Base-by-base conservation (phyloP, 2,329 filamentous ascomycete genomes). In the Penicillium sp. region DNA sequence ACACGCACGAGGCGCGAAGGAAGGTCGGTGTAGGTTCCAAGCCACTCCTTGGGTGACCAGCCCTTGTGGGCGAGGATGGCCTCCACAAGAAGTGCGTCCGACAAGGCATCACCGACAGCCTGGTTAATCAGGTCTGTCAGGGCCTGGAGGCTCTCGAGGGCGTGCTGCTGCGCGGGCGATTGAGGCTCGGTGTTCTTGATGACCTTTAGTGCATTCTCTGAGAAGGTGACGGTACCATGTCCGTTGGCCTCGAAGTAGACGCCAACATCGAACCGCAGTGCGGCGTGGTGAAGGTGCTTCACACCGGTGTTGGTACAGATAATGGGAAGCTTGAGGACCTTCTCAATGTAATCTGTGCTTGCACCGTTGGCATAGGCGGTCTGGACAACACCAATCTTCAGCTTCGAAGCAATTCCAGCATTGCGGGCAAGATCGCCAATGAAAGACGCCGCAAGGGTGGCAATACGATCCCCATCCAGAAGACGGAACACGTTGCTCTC, bases 181-280 rank as follows among this genome's bases (percentile, higher is more conserved):
- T 95, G 88, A 6, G 94, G 92, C 70, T 91, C 84, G 58, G 89
- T 88, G 66, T 85, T 88, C 64, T 82, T 83, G 77, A 99, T 95
- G 47, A 85, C 82, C 65, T 88, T 87, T 45, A 93, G 79, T 4
- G 93, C 93, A 57, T 90, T 86, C 56, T 89, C 85, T 1, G 90
- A 96, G 81, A 99, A 99, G 53, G 97, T 87, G 35, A 97, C 89
- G 10, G 94, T 99, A 63, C 94, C 94, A 75, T 99, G 94, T 31
- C 94, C 94, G 72, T 99, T 99, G 62, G 94, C 94, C 79, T 99
- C 94, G 69, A 99, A 99, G 79, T 99, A 99, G 50, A 97, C 91
- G 55, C 94, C 94, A 53, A 97, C 87, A 68, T 99, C 94, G 67
- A 95, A 96, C 63, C 92, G 90, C 68, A 90, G 87, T 38, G 94